Conservation (phyloP, 768 basidiomycete species). For the Amanita brunnescens region DNA sequence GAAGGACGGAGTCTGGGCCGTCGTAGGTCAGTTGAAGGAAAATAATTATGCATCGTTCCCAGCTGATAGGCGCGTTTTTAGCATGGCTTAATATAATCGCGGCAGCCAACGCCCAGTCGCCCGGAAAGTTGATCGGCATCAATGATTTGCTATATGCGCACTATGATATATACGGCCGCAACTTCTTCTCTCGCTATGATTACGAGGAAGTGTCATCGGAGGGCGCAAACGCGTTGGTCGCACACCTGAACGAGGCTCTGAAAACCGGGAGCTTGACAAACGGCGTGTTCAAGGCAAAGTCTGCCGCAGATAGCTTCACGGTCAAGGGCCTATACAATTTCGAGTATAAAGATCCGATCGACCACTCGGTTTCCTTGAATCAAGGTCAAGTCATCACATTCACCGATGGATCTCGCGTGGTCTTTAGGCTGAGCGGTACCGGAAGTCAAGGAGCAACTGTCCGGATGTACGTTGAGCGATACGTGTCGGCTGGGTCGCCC, state of each 20-base stretch:
- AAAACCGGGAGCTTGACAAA: constrained; percentile 58
- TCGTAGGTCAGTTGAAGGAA: constrained; percentile 69
- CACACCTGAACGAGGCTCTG: constrained; percentile 65
- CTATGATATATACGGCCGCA: constrained; percentile 90
- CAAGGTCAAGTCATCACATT: constrained; percentile 95
- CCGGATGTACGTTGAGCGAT: constrained; percentile 92
- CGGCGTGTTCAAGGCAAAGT: constrained; percentile 56
- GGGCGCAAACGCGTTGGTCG: constrained; percentile 81
- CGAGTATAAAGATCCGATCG: constrained; percentile 98
- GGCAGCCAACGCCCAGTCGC: constrained; percentile 71
- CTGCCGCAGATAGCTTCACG: constrained; percentile 63
- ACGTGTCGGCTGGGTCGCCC: constrained; percentile 64
- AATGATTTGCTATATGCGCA: constrained; percentile 84
- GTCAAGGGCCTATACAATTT: constrained; percentile 80
- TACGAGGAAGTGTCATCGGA: constrained; percentile 96
- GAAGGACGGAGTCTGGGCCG: constrained; percentile 98
- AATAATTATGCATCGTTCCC: not conserved
- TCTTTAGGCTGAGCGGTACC: constrained; percentile 94
- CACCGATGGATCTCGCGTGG: constrained; percentile 85
- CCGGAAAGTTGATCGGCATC: constrained; percentile 75
- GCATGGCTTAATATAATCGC: constrained; percentile 98
- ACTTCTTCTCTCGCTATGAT: constrained; percentile 98
- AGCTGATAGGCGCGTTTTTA: constrained; percentile 22
- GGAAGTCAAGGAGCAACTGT: constrained; percentile 96
- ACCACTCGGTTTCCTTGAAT: constrained; percentile 85